Evolutionary conservation across 2,329 filamentous ascomycete genomes (phyloP), one percentile per base, ranked within the genome.

Genomic region (Apiospora aurea): DNA sequence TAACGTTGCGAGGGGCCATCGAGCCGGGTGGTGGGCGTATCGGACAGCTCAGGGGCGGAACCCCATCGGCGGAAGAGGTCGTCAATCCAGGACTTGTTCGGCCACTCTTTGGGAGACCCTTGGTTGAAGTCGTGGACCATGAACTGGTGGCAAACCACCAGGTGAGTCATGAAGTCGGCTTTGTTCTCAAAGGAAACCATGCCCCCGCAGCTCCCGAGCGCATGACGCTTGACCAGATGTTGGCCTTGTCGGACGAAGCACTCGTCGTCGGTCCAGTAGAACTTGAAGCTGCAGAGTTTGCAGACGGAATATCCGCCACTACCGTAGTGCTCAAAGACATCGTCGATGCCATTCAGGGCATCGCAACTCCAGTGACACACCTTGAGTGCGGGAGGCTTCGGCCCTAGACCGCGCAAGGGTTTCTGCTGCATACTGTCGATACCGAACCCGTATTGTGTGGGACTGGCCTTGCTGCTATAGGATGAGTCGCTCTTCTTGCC

Each of bases 201-300:
- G 11, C 21, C 38, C 21, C 38, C 47, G 18, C 68, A 69, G 10
- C 29, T 18, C 18, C 68, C 68, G 29, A 57, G 57, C 10, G 46
- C 47, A n/a, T 69, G 68, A 10, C 68, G 68, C 38, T 43, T 69
- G 34, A 69, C 68, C 46, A 69, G 38, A 11, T 69, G 68, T 51
- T 51, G 46, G 68, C 68, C 68, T 41, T 69, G 68, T 34, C 68
- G 68, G 18, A 41, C 26, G 8, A 69, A 69, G 47, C 68, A 69
- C n/a, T 69, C 68, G 68, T 69, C 68, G 24, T 69, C 68, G 4
- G 68, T 69, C 68, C 68, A 69, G 68, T 69, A 57, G 68, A 57
- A 69, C 21, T 57, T 69, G 68, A 69, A 69, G 47, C 68, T 53
- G 34, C 68, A 69, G n/a, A 69, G 53, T 18, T 41, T 43, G 47